Evolutionary conservation across 495 filamentous ascomycete species (phyloP).

Genomic region (Penicillium odoratum): DNA sequence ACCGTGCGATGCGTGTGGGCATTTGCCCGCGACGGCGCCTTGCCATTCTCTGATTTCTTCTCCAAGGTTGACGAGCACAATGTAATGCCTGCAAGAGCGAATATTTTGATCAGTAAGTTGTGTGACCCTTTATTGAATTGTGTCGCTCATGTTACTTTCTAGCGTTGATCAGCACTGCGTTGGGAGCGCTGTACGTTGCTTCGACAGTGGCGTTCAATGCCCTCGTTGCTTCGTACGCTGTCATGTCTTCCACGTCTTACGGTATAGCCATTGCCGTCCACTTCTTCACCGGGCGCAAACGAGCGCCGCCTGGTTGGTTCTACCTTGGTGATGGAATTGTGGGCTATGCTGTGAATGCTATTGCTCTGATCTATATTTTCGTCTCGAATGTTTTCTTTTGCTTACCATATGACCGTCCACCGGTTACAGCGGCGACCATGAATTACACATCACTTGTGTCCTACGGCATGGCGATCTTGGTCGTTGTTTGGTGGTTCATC

Average conservation of each 20-base stretch:
- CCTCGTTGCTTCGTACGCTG: slow-evolving; percentile 12
- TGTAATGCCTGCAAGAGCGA: slow-evolving; percentile 9
- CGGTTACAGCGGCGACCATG: slow-evolving; percentile 1
- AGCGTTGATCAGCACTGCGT: slow-evolving; percentile 3
- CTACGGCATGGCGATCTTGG: slow-evolving; percentile 13
- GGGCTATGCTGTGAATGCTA: slow-evolving; percentile 5
- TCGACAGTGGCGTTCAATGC: slow-evolving; percentile 10
- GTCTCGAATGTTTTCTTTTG: slow-evolving; percentile 11
- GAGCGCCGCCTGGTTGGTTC: slow-evolving; percentile 8
- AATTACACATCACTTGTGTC: slow-evolving; percentile 13
- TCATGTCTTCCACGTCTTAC: slow-evolving; percentile 12
- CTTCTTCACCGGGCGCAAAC: slow-evolving; percentile 9
- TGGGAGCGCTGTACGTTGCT: slow-evolving; percentile 13
- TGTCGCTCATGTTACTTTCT: background rate
- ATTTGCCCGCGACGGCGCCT: slow-evolving; percentile 57
- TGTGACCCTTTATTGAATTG: background rate
- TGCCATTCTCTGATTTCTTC: slow-evolving; percentile 59
- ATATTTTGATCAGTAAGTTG: slow-evolving; percentile 7
- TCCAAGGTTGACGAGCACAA: slow-evolving; percentile 11
- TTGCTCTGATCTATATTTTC: slow-evolving; percentile 9
- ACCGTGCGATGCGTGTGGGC: slow-evolving; percentile 56
- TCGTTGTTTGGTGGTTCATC: slow-evolving; percentile 13
- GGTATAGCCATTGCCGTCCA: slow-evolving; percentile 11
- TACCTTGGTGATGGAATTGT: slow-evolving; percentile 8
- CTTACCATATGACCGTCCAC: slow-evolving; percentile 5